phyloP scores from a whole-genome alignment of 352 stramenopile genomes.

The Plasmopara halstedii region DNA sequence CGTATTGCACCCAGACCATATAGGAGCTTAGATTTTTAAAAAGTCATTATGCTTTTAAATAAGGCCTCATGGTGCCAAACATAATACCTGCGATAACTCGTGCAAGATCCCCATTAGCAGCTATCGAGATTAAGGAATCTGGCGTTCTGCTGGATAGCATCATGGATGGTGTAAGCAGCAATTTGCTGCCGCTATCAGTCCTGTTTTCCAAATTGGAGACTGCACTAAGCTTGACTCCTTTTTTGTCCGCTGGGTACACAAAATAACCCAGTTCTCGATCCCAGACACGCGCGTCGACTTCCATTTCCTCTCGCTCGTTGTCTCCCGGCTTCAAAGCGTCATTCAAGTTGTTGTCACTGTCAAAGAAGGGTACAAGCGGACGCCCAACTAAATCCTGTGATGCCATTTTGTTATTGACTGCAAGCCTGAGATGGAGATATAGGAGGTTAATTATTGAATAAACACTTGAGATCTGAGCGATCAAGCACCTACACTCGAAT shows the following conservation, averaged over 20 bases:
- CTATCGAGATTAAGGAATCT: slow-evolving; percentile 24
- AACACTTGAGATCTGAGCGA: too few species aligned
- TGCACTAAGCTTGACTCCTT: slow-evolving; percentile 1
- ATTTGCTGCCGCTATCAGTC: slow-evolving; percentile 27
- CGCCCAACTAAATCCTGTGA: slow-evolving; percentile 46
- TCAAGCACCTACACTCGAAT: slow-evolving; percentile 2
- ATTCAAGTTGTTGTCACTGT: slow-evolving; percentile 71
- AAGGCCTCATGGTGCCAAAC: slow-evolving; percentile 9
- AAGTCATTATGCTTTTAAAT: slow-evolving; percentile 1
- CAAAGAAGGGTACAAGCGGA: slow-evolving; percentile 71
- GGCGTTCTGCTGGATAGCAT: slow-evolving; percentile 64
- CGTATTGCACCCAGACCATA: slow-evolving; percentile 9
- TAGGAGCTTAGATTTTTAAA: slow-evolving; percentile 6
- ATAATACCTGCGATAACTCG: slow-evolving; percentile 16
- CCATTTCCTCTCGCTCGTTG: slow-evolving; percentile 43
- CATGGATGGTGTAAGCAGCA: slow-evolving; percentile 62
- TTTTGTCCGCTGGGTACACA: slow-evolving; percentile 57
- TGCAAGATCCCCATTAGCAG: slow-evolving; percentile 8
- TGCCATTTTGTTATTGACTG: slow-evolving; percentile 19
- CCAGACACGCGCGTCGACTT: slow-evolving; percentile 80
- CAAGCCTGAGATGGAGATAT: too few species aligned
- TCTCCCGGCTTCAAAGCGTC: slow-evolving; percentile 32
- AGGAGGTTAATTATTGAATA: not conserved
- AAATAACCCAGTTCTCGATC: slow-evolving; percentile 80
- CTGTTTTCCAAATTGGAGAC: slow-evolving; percentile 16